These are phyloP conservation scores for Mycena metata DNA, from an alignment of 768 basidiomycete genomes.

Conservation along the genomic window DNA sequence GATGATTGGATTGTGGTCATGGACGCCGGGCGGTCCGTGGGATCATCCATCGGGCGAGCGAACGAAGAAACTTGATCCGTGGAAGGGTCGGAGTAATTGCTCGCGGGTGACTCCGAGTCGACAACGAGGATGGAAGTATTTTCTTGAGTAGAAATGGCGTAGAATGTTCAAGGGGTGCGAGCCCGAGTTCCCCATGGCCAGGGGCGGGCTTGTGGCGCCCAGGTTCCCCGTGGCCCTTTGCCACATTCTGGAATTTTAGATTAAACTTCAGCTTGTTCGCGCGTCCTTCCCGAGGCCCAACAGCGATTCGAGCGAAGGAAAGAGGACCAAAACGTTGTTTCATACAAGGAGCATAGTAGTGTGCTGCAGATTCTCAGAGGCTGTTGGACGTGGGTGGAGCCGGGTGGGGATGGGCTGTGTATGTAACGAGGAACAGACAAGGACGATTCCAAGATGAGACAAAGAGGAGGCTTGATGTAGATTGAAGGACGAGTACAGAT, in stretches of 20 bases:
- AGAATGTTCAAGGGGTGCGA: too few relatives aligned
- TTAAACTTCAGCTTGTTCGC: slow-evolving; percentile 13
- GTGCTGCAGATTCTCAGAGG: slow-evolving; percentile 3
- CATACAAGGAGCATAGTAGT: too few relatives aligned
- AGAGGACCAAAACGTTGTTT: slow-evolving; percentile 14
- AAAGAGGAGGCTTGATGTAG: too few relatives aligned
- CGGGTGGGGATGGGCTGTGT: background rate
- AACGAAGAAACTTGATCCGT: background rate
- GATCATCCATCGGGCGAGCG: too few relatives aligned
- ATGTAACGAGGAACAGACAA: background rate
- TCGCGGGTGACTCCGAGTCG: too few relatives aligned
- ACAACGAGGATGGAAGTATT: slow-evolving; percentile 16
- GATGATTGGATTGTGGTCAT: too few relatives aligned
- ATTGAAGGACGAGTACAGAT: background rate
- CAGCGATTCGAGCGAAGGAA: slow-evolving; percentile 23
- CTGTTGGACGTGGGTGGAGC: slow-evolving; percentile 26
- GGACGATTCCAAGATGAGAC: too few relatives aligned
- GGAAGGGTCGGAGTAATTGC: background rate
- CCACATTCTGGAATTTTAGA: slow-evolving; percentile 28
- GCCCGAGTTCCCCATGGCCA: background rate
- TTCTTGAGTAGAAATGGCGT: too few relatives aligned
- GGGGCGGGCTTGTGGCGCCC: slow-evolving; percentile 16
- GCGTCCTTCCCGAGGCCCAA: background rate
- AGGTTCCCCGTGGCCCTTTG: background rate
- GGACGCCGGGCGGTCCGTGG: too few relatives aligned